Conservation (phyloP, 2,329 filamentous ascomycete species). For the Monosporascus sp. region DNA sequence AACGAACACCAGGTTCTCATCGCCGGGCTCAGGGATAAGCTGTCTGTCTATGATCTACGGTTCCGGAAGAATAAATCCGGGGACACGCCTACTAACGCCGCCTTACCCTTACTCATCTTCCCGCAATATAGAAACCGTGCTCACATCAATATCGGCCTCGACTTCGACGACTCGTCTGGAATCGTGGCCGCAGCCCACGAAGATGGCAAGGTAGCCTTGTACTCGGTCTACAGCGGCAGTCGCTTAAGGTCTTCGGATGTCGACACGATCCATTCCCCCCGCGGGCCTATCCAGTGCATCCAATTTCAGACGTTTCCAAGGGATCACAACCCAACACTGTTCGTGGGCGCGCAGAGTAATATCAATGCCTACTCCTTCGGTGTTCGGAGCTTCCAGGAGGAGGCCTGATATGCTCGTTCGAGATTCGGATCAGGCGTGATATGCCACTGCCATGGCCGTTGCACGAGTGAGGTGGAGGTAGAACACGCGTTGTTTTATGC, state of each 20-base stretch:
- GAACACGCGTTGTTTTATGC: too few relatives aligned
- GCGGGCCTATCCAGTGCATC: conserved; percentile 34
- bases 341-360: conserved; percentile 32
- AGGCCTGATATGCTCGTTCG: conserved; percentile 18
- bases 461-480: too few relatives aligned
- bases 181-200: conserved; percentile 50
- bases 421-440: too few relatives aligned
- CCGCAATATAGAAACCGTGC: conserved; percentile 44
- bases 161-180: conserved; percentile 40
- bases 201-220: conserved; percentile 41
- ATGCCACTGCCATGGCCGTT: too few relatives aligned
- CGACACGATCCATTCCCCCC: conserved; percentile 6
- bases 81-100: conserved; percentile 7
- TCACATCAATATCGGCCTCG: conserved; percentile 45
- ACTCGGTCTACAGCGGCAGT: conserved; percentile 42
- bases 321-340: conserved; percentile 42
- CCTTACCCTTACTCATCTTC: conserved; percentile 41
- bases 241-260: conserved; percentile 24
- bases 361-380: conserved; percentile 43
- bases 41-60: conserved; percentile 54
- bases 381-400: conserved; percentile 24
- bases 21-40: conserved; percentile 41
- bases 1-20: conserved; percentile 46
- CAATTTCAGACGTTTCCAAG: conserved; percentile 40
- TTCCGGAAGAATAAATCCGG: conserved; percentile 21